Percentiles rank a stretch among this genome's conserved stretches.
Evolutionary conservation across 768 basidiomycete genomes (phyloP).

Genomic region (Cantharellus anzutake): DNA sequence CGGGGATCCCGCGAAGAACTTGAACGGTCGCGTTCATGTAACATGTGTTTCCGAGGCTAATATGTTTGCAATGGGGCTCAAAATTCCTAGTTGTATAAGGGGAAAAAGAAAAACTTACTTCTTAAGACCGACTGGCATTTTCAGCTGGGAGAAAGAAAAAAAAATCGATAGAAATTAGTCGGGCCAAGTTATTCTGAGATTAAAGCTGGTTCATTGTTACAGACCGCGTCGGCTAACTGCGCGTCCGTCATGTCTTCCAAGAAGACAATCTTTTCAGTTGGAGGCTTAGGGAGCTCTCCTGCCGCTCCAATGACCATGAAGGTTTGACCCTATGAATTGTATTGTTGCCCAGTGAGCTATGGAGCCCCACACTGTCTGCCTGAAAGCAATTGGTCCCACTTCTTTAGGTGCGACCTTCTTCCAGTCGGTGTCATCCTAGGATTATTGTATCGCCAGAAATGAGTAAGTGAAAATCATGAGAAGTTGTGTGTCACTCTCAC

Average conservation of each 20-base stretch:
- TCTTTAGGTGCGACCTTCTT: constrained; percentile 66
- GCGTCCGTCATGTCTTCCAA: constrained; percentile 84
- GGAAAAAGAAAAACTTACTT: constrained; percentile 29
- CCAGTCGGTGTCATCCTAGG: constrained; percentile 74
- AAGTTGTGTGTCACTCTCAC: constrained; percentile 19
- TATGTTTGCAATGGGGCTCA: background rate
- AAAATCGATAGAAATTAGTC: constrained; percentile 3
- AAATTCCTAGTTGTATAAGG: background rate
- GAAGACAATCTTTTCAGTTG: constrained; percentile 59
- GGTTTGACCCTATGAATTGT: constrained; percentile 44
- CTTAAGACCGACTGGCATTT: constrained; percentile 60
- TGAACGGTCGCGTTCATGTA: constrained; percentile 96
- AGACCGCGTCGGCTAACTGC: constrained; percentile 61
- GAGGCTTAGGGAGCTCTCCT: constrained; percentile 79
- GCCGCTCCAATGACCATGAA: constrained; percentile 91
- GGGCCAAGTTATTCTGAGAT: background rate
- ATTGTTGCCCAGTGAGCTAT: background rate
- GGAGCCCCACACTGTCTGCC: background rate
- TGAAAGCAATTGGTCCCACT: constrained; percentile 24
- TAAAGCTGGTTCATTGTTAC: constrained; percentile 10
- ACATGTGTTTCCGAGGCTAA: constrained; percentile 78
- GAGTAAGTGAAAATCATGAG: background rate
- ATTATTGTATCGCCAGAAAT: background rate
- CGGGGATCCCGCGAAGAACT: constrained; percentile 81
- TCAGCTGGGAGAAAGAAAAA: constrained; percentile 28